phyloP scores from a whole-genome alignment of 2,329 filamentous ascomycete genomes.

The Aspergillus sp. region DNA sequence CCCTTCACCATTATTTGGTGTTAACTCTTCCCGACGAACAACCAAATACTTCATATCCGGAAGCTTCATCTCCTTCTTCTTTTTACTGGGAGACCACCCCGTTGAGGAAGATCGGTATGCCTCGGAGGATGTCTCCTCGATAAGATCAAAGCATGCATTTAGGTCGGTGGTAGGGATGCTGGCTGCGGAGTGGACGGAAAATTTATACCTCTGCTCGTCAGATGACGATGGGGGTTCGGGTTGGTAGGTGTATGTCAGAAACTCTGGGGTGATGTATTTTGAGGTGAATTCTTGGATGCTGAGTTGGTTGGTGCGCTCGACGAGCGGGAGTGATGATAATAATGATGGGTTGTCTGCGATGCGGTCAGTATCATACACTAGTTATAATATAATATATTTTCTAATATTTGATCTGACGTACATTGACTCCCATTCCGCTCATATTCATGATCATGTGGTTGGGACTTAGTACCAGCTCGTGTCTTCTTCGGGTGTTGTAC shows the following conservation, averaged over 20 bases:
- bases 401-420: background rate
- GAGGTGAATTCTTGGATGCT: conserved; percentile 41
- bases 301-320: conserved; percentile 48
- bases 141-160: conserved; percentile 55
- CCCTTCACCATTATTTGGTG: background rate
- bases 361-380: too few species aligned
- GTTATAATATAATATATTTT: too few species aligned
- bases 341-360: conserved; percentile 7
- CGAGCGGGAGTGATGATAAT: conserved; percentile 28
- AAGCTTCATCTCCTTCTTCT: conserved; percentile 60
- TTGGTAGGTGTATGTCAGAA: background rate
- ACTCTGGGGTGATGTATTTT: conserved; percentile 31
- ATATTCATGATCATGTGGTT: background rate
- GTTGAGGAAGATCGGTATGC: conserved; percentile 55
- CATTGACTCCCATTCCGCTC: background rate
- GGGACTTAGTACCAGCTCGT: too few species aligned
- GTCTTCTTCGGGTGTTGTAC: background rate
- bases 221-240: conserved; percentile 1
- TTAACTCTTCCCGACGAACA: conserved; percentile 30
- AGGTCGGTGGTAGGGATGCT: conserved; percentile 46
- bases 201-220: conserved; percentile 11
- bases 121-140: conserved; percentile 55
- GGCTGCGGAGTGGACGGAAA: conserved; percentile 38
- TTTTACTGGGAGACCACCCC: conserved; percentile 58
- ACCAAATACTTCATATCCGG: conserved; percentile 62